Percentiles rank a stretch among this genome's conserved stretches.
These are phyloP conservation scores for Spencermartinsiella ligniputridi DNA, from an alignment of 1,139 yeast species.

Conservation along the genomic window DNA sequence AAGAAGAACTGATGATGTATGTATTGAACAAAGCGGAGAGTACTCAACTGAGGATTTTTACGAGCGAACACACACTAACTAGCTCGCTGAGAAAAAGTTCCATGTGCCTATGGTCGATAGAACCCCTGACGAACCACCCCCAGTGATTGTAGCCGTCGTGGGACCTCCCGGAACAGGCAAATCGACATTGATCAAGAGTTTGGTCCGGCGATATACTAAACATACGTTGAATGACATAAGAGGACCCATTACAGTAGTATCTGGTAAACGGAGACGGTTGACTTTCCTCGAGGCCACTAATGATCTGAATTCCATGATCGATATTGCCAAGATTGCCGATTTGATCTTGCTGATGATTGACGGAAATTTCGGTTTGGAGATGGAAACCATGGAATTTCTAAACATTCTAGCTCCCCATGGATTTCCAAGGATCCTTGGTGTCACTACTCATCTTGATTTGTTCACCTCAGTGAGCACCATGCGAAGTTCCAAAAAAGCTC, in stretches of 20 bases:
- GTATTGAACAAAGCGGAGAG: constrained; percentile 5
- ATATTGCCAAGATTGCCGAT: constrained; percentile 93
- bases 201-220: constrained; percentile 86
- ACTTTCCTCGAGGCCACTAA: constrained; percentile 92
- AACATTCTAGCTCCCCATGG: constrained; percentile 97
- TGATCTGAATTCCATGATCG: constrained; percentile 93
- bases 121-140: constrained; percentile 98
- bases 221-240: constrained; percentile 78
- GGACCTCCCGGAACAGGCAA: constrained; percentile 99
- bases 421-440: constrained; percentile 95
- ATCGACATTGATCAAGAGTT: constrained; percentile 84
- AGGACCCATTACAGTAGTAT: constrained; percentile 97
- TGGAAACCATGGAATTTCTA: constrained; percentile 99
- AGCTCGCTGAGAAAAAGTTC: constrained; percentile 66
- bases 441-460: constrained; percentile 91
- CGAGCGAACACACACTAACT: background rate
- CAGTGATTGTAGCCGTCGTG: constrained; percentile 91
- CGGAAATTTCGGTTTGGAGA: constrained; percentile 97
- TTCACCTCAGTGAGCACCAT: constrained; percentile 87
- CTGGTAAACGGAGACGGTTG: constrained; percentile 88
- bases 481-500: constrained; percentile 84
- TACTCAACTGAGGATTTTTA: background rate
- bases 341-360: constrained; percentile 83
- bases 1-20: constrained; percentile 73
- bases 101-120: constrained; percentile 98